These are phyloP conservation scores for Guadua angustifolia DNA, from an alignment of 176 grass and related monocot genomes.

Conservation along the genomic window DNA sequence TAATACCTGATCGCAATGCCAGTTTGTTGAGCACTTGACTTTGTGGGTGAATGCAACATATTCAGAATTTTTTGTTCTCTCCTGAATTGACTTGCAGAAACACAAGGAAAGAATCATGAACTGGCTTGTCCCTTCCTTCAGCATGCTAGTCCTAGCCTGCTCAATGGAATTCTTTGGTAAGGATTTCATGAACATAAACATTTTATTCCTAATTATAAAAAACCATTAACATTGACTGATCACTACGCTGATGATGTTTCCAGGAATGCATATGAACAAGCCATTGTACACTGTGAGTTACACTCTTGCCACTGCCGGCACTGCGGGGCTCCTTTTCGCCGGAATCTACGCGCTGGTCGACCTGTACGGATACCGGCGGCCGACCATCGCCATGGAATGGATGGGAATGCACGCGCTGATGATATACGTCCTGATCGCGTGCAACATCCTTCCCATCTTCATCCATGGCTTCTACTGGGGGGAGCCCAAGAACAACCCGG, in stretches of 20 bases:
- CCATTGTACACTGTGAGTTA: conserved; percentile 82
- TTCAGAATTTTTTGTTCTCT: conserved; percentile 18
- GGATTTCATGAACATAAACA: background rate
- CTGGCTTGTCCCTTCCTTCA: conserved; percentile 80
- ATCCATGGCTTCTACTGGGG: conserved; percentile 95
- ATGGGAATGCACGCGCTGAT: conserved; percentile 80
- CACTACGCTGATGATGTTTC: background rate
- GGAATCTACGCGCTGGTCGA: conserved; percentile 83
- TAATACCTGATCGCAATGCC: background rate
- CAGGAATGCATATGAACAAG: conserved; percentile 91
- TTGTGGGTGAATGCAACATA: conserved; percentile 3
- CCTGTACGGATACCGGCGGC: conserved; percentile 65
- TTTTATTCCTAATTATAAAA: background rate
- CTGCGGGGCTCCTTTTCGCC: conserved; percentile 70
- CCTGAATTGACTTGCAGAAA: conserved; percentile 58
- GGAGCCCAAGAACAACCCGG: conserved; percentile 83
- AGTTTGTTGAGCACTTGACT: conserved; percentile 13
- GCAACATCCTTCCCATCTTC: conserved; percentile 82
- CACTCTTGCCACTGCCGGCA: conserved; percentile 71
- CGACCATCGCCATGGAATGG: conserved; percentile 70
- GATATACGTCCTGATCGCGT: conserved; percentile 81
- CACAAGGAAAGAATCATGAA: conserved; percentile 72
- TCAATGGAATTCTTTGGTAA: conserved; percentile 76
- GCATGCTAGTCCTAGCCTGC: conserved; percentile 66
- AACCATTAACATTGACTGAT: conserved; percentile 1